These are phyloP conservation scores for Pharus latifolius DNA, from an alignment of 176 grass and related monocot species.

Conservation along the genomic window DNA sequence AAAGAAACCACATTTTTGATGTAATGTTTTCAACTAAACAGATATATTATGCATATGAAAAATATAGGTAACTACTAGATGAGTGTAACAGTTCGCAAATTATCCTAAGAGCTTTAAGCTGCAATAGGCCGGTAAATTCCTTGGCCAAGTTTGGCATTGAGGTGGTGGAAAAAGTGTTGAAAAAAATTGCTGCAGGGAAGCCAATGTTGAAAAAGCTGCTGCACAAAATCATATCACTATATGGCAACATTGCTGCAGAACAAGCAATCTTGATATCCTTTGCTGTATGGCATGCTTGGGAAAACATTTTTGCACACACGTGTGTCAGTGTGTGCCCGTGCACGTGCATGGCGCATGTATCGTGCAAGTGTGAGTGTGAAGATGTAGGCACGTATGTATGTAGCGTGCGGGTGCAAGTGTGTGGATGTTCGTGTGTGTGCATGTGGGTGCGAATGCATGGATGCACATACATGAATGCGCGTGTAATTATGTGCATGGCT, in stretches of 20 bases:
- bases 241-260: neutral
- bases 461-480: too few relatives aligned
- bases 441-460: too few relatives aligned
- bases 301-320: too few relatives aligned
- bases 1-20: neutral
- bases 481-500: too few relatives aligned
- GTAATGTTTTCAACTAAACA: neutral
- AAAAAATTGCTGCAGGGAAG: neutral
- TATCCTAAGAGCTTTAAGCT: neutral
- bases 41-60: slow-evolving; percentile 12
- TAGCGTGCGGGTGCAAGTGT: too few relatives aligned
- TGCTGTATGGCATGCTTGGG: neutral
- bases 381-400: too few relatives aligned
- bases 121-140: neutral
- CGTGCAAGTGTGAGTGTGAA: too few relatives aligned
- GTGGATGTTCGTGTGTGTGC: too few relatives aligned
- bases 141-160: neutral
- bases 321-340: too few relatives aligned
- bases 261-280: neutral
- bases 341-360: too few relatives aligned
- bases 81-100: neutral
- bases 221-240: neutral
- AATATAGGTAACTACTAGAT: neutral
- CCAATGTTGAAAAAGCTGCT: neutral
- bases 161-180: neutral